These are phyloP conservation scores for Paxillus involutus DNA, from an alignment of 768 basidiomycete species.

Conservation along the genomic window DNA sequence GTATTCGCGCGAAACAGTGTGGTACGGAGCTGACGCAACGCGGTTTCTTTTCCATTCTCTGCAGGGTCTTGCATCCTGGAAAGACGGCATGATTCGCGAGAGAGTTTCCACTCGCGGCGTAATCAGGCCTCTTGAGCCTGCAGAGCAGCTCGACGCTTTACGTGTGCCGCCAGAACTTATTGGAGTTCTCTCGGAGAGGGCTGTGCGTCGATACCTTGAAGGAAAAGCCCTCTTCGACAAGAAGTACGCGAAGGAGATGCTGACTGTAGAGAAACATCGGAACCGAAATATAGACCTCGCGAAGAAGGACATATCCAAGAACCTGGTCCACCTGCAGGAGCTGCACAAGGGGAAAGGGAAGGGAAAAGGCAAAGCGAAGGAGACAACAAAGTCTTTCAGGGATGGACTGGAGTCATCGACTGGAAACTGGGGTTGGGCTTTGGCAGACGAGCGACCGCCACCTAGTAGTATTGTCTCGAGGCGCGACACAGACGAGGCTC, in stretches of 20 bases:
- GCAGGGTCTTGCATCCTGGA: conserved; percentile 39
- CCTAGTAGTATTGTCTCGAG: conserved; percentile 91
- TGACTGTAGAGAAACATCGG: conserved; percentile 66
- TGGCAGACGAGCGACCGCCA: conserved; percentile 86
- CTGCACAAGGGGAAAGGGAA: conserved; percentile 13
- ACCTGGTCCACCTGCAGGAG: conserved; percentile 46
- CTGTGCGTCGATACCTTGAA: conserved; percentile 74
- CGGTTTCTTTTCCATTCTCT: neutral
- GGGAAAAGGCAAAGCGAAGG: conserved; percentile 21
- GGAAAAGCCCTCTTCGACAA: conserved; percentile 59
- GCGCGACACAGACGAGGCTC: conserved; percentile 81
- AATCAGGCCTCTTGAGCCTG: conserved; percentile 80
- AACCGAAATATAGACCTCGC: conserved; percentile 62
- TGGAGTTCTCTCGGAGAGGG: conserved; percentile 73
- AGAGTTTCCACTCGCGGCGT: conserved; percentile 80
- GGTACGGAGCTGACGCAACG: conserved; percentile 2
- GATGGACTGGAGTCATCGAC: conserved; percentile 41
- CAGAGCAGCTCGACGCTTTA: conserved; percentile 64
- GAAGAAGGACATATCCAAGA: conserved; percentile 57
- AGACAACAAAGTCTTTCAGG: conserved; percentile 19
- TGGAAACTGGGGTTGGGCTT: conserved; percentile 77
- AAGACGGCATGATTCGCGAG: conserved; percentile 83
- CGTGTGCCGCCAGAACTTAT: conserved; percentile 63
- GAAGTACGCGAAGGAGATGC: conserved; percentile 60
- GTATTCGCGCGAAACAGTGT: neutral